phyloP scores from a whole-genome alignment of 2,329 filamentous ascomycete species.

The Fusarium nematophilum region DNA sequence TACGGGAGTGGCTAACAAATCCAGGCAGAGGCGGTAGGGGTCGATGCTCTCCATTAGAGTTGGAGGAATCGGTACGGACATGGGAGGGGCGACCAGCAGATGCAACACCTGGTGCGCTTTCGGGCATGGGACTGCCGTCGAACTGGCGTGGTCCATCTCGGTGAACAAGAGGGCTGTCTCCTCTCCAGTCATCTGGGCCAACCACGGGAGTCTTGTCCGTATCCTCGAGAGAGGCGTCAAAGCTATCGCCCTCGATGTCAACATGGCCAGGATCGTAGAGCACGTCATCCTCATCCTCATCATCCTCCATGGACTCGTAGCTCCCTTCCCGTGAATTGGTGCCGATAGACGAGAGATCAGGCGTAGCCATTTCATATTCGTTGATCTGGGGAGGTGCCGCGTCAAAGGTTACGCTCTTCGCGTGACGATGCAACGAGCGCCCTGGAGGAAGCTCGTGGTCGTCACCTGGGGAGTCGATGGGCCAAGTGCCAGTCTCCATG shows the following conservation, averaged over 20 bases:
- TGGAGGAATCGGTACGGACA: constrained; percentile 76
- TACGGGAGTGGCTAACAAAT: constrained; percentile 53
- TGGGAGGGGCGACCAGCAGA: constrained; percentile 65
- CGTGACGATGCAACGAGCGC: constrained; percentile 80
- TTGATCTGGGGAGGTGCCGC: constrained; percentile 93
- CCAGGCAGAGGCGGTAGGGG: constrained; percentile 89
- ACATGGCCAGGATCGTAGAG: constrained; percentile 64
- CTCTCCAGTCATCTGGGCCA: constrained; percentile 95
- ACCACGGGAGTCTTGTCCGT: constrained; percentile 98
- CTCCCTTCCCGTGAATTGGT: constrained; percentile 93
- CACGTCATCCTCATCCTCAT: constrained; percentile 74
- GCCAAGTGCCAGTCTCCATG: constrained; percentile 74
- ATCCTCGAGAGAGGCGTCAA: constrained; percentile 94
- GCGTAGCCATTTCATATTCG: constrained; percentile 98
- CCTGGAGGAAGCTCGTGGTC: constrained; percentile 72
- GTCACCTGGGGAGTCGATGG: constrained; percentile 70
- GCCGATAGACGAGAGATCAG: constrained; percentile 91
- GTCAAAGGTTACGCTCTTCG: constrained; percentile 98
- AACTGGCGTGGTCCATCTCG: constrained; percentile 57
- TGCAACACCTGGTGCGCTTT: constrained; percentile 55
- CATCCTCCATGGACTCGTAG: constrained; percentile 85
- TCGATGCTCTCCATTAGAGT: constrained; percentile 83
- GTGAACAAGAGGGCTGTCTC: constrained; percentile 66
- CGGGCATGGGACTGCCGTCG: constrained; percentile 76
- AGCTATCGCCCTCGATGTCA: constrained; percentile 79